Conservation (phyloP, 208 protist species). For the Crithidia brevicula region DNA sequence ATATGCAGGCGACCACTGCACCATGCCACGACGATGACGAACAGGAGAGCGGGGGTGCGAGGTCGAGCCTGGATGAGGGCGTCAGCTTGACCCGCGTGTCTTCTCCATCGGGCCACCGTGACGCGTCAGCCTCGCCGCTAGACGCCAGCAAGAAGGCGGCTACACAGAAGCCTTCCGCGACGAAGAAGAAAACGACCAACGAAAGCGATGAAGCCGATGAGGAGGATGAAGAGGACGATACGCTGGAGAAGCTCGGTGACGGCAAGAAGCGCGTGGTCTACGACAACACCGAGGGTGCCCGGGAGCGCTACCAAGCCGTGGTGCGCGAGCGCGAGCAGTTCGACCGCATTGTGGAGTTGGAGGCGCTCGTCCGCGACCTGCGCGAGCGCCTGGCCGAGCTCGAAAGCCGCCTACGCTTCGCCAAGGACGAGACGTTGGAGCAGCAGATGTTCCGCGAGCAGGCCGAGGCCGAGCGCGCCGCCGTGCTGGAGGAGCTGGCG, state of each 20-base stretch:
- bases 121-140: not conserved
- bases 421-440: conserved; percentile 62
- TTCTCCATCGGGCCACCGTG: conserved; percentile 11
- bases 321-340: conserved; percentile 58
- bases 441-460: conserved; percentile 50
- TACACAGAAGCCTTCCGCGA: too few species aligned
- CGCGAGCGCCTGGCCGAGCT: conserved; percentile 45
- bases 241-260: conserved; percentile 12
- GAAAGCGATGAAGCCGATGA: not conserved
- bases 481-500: conserved; percentile 41
- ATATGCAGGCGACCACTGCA: not conserved
- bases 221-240: conserved; percentile 3
- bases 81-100: conserved; percentile 24
- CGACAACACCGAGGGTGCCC: conserved; percentile 57
- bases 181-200: not conserved
- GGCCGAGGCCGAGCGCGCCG: conserved; percentile 48
- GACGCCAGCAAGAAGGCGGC: too few species aligned
- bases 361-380: conserved; percentile 55
- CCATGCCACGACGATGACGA: not conserved
- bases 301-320: conserved; percentile 58
- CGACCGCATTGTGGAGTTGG: conserved; percentile 56
- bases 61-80: not conserved
- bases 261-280: conserved; percentile 37
- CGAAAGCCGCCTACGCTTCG: conserved; percentile 69
- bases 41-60: not conserved